A percentile compares a stretch with the other conserved stretches of the same genome.
These are phyloP conservation scores for Sideroxylon spinosum DNA, from an alignment of 179 eudicot species.

Conservation along the genomic window DNA sequence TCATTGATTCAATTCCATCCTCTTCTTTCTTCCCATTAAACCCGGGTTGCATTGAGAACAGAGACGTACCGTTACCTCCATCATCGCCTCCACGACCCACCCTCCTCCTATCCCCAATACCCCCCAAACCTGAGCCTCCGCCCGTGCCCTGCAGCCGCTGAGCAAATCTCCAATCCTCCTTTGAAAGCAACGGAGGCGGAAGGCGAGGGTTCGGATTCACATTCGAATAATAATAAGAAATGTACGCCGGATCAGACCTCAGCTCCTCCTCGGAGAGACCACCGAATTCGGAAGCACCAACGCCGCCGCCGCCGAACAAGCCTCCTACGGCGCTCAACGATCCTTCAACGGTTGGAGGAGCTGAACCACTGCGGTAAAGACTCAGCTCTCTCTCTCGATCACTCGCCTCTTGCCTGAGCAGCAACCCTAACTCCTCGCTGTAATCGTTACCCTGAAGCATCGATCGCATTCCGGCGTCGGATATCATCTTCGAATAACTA, in stretches of 20 bases:
- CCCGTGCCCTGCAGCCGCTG: conserved; percentile 49
- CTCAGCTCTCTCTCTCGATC: conserved; percentile 37
- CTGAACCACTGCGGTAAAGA: conserved; percentile 67
- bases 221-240: conserved; percentile 52
- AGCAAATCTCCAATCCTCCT: conserved; percentile 67
- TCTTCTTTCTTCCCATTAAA: conserved; percentile 29
- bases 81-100: conserved; percentile 30
- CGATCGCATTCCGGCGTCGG: conserved; percentile 33
- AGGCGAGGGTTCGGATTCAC: conserved; percentile 63
- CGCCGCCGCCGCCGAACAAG: conserved; percentile 21
- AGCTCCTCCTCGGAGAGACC: conserved; percentile 50
- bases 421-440: conserved; percentile 39
- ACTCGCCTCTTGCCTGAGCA: conserved; percentile 12
- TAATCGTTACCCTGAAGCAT: conserved; percentile 42
- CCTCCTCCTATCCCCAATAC: conserved; percentile 69
- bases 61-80: conserved; percentile 36
- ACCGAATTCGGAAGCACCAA: conserved; percentile 8
- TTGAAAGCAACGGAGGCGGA: conserved; percentile 62
- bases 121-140: conserved; percentile 30
- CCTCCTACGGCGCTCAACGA: conserved; percentile 66
- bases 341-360: conserved; percentile 81
- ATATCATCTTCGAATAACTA: conserved; percentile 38
- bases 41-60: conserved; percentile 49
- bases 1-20: conserved; percentile 41
- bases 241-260: conserved; percentile 66